These are phyloP conservation scores for Vigna angularis DNA, from an alignment of 306 rosid species.

Conservation along the genomic window DNA sequence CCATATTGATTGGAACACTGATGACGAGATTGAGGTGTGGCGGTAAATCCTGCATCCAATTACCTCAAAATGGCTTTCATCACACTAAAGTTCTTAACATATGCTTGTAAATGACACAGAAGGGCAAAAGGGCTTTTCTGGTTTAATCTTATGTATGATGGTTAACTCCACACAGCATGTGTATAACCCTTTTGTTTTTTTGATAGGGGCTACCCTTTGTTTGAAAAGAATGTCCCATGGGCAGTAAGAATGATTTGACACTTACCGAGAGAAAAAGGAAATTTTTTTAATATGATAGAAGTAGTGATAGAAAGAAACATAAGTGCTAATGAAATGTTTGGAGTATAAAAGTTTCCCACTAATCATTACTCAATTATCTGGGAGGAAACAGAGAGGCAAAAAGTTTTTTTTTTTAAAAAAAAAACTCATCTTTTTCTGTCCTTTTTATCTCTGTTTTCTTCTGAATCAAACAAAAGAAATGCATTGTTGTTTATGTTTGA, in stretches of 20 bases:
- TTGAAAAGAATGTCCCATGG: no score
- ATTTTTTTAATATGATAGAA: no score
- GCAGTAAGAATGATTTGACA: no score
- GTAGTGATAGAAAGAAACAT: neutral
- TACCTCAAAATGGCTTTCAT: neutral
- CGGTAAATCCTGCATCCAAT: constrained; percentile 24
- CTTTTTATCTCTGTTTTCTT: neutral
- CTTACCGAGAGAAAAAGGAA: no score
- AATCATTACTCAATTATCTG: neutral
- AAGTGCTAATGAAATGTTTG: neutral
- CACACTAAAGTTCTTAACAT: neutral
- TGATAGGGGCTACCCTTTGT: no score
- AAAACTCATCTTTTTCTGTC: neutral
- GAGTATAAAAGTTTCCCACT: neutral
- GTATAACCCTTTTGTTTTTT: neutral
- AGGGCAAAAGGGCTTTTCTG: neutral
- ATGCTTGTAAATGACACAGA: neutral
- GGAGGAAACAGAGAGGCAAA: neutral
- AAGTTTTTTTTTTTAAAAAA: neutral
- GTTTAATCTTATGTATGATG: neutral
- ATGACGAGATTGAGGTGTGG: constrained; percentile 43
- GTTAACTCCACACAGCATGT: neutral
- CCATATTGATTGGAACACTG: constrained; percentile 31
- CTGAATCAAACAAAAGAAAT: neutral
- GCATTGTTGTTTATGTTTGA: neutral